These are phyloP conservation scores for Dendrobium catenatum DNA, from an alignment of 106 monocot genomes.

Conservation along the genomic window DNA sequence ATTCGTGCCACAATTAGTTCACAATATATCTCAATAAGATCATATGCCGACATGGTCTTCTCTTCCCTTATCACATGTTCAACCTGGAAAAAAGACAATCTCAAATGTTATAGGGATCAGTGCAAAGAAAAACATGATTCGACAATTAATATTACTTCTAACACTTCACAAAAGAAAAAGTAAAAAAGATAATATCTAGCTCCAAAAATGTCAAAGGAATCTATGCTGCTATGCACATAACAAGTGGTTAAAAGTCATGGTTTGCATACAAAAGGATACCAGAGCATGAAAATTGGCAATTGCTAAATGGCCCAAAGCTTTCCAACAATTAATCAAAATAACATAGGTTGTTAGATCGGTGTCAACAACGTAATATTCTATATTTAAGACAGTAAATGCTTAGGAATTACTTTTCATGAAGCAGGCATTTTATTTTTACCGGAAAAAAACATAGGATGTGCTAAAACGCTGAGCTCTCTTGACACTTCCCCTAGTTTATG, in stretches of 20 bases:
- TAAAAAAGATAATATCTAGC: background rate
- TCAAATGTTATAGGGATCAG: background rate
- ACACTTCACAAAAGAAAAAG: slow-evolving; percentile 2
- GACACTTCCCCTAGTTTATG: background rate
- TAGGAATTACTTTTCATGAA: background rate
- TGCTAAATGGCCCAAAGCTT: background rate
- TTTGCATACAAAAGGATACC: background rate
- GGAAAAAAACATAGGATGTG: background rate
- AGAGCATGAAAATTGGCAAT: background rate
- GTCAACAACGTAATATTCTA: background rate
- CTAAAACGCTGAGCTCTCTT: background rate
- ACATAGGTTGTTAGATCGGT: background rate
- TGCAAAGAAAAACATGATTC: background rate
- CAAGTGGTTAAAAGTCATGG: background rate
- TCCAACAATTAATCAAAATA: background rate
- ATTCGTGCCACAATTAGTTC: slow-evolving; percentile 75
- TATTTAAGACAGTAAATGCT: background rate
- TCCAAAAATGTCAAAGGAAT: background rate
- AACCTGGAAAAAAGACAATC: slow-evolving; percentile 44
- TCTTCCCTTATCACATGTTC: slow-evolving; percentile 94
- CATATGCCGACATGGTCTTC: slow-evolving; percentile 82
- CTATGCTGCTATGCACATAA: background rate
- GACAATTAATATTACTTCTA: background rate
- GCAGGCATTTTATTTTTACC: background rate
- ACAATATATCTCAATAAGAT: slow-evolving; percentile 77